Conservation (phyloP, 169 alveolate genomes). For the Babesia sp. region DNA sequence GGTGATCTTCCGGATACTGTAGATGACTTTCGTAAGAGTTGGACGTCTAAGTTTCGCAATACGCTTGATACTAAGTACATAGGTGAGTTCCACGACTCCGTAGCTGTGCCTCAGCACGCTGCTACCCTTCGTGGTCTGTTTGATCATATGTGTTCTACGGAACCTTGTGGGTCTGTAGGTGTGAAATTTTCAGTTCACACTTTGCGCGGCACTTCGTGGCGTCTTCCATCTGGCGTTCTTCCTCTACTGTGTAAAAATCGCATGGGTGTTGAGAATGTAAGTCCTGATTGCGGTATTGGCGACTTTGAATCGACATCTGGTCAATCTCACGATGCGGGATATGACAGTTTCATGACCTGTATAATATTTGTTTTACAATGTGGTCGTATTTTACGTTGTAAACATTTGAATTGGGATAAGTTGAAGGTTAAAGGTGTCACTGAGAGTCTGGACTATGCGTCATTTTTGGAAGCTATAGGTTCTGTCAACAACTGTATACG, state of each 20-base stretch:
- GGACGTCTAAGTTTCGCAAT: conserved; percentile 76
- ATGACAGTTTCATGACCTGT: conserved; percentile 85
- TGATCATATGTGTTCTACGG: conserved; percentile 53
- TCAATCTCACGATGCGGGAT: conserved; percentile 82
- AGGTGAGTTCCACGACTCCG: conserved; percentile 78
- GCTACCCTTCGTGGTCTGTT: conserved; percentile 80
- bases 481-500: conserved; percentile 70
- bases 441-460: conserved; percentile 7
- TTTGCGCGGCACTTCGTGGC: conserved; percentile 46
- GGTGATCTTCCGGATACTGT: conserved; percentile 81
- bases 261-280: not conserved
- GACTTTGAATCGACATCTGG: not conserved
- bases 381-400: conserved; percentile 55
- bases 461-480: conserved; percentile 47
- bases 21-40: conserved; percentile 74
- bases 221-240: conserved; percentile 5
- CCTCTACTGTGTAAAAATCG: not conserved
- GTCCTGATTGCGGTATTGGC: not conserved
- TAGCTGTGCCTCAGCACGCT: conserved; percentile 72
- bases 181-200: conserved; percentile 13
- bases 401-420: conserved; percentile 1
- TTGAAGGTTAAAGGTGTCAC: not conserved
- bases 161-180: not conserved
- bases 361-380: conserved; percentile 79
- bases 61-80: conserved; percentile 83